Base-by-base conservation (phyloP, 2,329 filamentous ascomycete genomes). In the Cytospora mali region DNA sequence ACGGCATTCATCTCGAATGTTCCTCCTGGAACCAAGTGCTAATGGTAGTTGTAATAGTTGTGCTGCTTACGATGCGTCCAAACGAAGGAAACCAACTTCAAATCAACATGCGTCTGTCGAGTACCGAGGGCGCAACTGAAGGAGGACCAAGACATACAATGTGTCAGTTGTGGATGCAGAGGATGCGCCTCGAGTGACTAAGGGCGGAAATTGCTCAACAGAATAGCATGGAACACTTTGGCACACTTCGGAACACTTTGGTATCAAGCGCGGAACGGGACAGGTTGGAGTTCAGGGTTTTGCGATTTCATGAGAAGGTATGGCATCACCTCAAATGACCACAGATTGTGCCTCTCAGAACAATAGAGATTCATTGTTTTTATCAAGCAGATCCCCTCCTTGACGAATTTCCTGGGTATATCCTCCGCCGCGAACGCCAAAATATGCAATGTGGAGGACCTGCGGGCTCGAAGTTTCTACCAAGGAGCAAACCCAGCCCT, bases 31-130 rank as follows among this genome's bases (percentile, higher is more conserved):
- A 23, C 9, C 13, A 16, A 10, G n/a, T 61, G 51, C 72, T 78
- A 64, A 76, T 62, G 55, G 13, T 2, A 46, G 6, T 33, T 52
- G 27, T 23, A 59, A 35, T 71, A 95, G 91, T 80, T 99, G 50
- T 99, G 95, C 77, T 99, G 95, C 75, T 81, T 97, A 61, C 87
- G 93, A 66, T 99, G 95, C 76, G 94, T 99, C 62, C 95, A 99
- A 77, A 97, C 95, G n/a, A 98, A 98, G 77, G 95, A 99, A 81
- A 99, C 95, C 31, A 99, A 99, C 77, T 99, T 98, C 81, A 23
- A 46, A 23, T 60, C 92, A 67, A 99, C 94, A 0, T 99, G 95
- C 75, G 95, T 99, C 72, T 99, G 95, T 76, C 91, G 95, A 57
- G 94, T 99, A 56, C 95, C 95, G 1, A 89, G 90, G 73, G 89